Evolutionary conservation across 2,329 filamentous ascomycete species (phyloP).

Genomic region (Diaporthe sp.): DNA sequence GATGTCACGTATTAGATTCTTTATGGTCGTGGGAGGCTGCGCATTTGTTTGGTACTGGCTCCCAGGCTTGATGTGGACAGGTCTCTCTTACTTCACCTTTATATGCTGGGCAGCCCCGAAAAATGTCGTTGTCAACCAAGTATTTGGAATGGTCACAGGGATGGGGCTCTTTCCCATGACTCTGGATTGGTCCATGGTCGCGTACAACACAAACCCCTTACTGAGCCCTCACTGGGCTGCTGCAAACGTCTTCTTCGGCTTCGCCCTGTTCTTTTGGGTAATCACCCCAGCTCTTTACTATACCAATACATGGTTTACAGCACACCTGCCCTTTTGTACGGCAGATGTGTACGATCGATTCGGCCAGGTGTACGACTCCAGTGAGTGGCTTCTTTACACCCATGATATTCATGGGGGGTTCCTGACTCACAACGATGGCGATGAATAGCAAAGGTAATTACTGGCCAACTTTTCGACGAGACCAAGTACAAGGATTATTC

Average conservation of each 20-base stretch:
- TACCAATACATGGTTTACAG: slow-evolving; percentile 60
- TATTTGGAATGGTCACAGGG: slow-evolving; percentile 72
- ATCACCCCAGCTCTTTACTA: slow-evolving; percentile 59
- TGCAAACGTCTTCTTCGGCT: slow-evolving; percentile 54
- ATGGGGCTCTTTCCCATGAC: slow-evolving; percentile 72
- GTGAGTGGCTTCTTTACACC: background rate
- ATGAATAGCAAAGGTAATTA: slow-evolving; percentile 52
- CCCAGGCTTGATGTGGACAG: slow-evolving; percentile 71
- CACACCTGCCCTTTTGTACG: slow-evolving; percentile 62
- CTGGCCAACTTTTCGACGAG: slow-evolving; percentile 55
- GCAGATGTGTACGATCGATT: slow-evolving; percentile 66
- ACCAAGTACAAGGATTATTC: slow-evolving; percentile 63
- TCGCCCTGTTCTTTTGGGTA: slow-evolving; percentile 58
- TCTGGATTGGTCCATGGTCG: slow-evolving; percentile 68
- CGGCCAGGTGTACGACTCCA: slow-evolving; percentile 58
- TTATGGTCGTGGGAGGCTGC: slow-evolving; percentile 46
- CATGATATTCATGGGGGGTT: background rate
- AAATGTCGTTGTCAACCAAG: slow-evolving; percentile 70
- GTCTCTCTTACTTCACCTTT: slow-evolving; percentile 70
- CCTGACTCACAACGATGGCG: background rate
- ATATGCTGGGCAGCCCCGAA: slow-evolving; percentile 71
- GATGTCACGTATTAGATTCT: slow-evolving; percentile 50
- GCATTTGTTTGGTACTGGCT: slow-evolving; percentile 71
- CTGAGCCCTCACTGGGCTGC: slow-evolving; percentile 57
- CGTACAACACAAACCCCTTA: slow-evolving; percentile 53